Conservation (phyloP, 2,329 filamentous ascomycete species). For the Epicoccum nigrum region DNA sequence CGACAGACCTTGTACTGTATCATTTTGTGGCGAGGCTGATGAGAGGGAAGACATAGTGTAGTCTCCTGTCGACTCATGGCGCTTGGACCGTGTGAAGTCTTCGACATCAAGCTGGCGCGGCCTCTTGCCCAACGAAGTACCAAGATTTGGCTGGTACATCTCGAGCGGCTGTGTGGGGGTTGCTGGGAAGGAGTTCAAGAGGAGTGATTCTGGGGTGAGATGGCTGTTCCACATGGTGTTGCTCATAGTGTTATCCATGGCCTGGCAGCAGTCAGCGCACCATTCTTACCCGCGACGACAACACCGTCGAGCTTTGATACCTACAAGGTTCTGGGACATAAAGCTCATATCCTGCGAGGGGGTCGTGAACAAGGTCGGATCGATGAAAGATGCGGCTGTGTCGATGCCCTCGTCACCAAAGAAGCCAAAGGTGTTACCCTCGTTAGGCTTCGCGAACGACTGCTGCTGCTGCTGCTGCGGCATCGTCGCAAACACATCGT, state of each 20-base stretch:
- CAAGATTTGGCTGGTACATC: constrained; percentile 25
- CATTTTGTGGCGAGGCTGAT: constrained; percentile 24
- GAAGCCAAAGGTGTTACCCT: constrained; percentile 43
- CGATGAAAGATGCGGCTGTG: constrained; percentile 32
- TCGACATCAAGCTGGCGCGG: constrained; percentile 37
- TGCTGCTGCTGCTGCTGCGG: constrained; percentile 26
- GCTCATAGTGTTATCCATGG: constrained; percentile 44
- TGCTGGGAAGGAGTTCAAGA: constrained; percentile 31
- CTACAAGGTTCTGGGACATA: constrained; percentile 40
- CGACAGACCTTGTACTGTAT: constrained; percentile 28
- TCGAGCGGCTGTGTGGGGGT: constrained; percentile 39
- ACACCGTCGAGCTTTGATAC: constrained; percentile 7
- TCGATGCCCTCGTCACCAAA: constrained; percentile 46
- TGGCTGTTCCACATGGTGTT: constrained; percentile 34
- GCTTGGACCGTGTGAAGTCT: constrained; percentile 43
- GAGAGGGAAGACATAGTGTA: constrained; percentile 36
- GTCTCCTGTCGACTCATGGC: constrained; percentile 34
- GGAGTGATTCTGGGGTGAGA: constrained; percentile 27
- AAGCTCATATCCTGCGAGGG: constrained; percentile 30
- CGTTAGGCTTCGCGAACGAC: constrained; percentile 34
- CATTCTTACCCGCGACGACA: background rate
- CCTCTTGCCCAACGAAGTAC: constrained; percentile 36
- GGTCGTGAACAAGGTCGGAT: constrained; percentile 28
- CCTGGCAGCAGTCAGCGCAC: constrained; percentile 22
- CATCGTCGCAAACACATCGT: constrained; percentile 33